Conservation (phyloP, 768 basidiomycete genomes). For the Fistulinella prunicolor region DNA sequence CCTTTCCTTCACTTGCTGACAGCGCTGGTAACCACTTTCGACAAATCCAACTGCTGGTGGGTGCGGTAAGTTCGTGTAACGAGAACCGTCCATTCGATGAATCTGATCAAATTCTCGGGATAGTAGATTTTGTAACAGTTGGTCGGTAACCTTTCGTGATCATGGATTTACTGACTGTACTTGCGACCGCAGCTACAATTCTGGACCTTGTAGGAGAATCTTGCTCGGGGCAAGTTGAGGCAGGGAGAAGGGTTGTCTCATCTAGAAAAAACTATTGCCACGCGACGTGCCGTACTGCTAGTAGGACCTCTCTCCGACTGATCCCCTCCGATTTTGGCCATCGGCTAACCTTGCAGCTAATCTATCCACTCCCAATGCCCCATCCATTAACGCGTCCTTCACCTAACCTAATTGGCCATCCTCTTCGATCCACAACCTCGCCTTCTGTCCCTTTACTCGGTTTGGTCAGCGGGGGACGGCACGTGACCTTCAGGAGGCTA, state of each 20-base stretch:
- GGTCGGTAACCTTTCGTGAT: not conserved
- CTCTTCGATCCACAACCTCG: constrained; percentile 1
- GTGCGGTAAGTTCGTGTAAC: too few relatives aligned
- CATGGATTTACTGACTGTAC: not conserved
- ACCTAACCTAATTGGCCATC: not conserved
- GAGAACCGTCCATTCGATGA: too few relatives aligned
- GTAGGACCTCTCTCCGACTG: not conserved
- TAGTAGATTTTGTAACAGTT: not conserved
- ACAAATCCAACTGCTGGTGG: too few relatives aligned
- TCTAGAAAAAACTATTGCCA: constrained; percentile 22
- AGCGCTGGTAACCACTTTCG: too few relatives aligned
- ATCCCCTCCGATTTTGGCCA: not conserved
- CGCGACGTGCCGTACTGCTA: constrained; percentile 1
- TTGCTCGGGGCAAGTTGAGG: not conserved
- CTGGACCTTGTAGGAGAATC: not conserved
- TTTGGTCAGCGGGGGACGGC: not conserved
- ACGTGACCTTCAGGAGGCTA: not conserved
- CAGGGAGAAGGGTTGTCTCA: not conserved
- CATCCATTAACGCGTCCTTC: not conserved
- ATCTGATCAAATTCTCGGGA: not conserved
- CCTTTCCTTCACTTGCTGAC: too few relatives aligned
- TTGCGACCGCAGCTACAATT: not conserved
- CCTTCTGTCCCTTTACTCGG: not conserved
- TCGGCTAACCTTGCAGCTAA: not conserved
- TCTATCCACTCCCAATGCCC: not conserved